These are phyloP conservation scores for Rhinocladiella mackenziei DNA, from an alignment of 2,329 filamentous ascomycete genomes.

Conservation along the genomic window DNA sequence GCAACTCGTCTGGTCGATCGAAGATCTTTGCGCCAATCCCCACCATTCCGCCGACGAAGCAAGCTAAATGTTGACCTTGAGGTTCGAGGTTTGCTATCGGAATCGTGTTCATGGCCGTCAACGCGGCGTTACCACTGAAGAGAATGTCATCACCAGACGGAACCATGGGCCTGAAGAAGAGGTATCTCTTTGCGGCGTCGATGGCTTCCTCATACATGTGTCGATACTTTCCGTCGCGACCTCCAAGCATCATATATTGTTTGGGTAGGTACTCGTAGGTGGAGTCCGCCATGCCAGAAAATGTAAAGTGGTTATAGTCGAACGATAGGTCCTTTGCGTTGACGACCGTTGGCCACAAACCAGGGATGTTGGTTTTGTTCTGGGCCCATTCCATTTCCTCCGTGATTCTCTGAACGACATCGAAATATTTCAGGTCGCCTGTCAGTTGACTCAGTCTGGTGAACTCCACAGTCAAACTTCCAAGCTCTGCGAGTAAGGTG, in stretches of 20 bases:
- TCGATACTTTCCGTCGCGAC: conserved; percentile 60
- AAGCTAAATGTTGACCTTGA: conserved; percentile 59
- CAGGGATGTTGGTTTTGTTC: conserved; percentile 36
- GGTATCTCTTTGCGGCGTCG: conserved; percentile 64
- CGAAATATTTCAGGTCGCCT: conserved; percentile 37
- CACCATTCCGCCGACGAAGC: conserved; percentile 68
- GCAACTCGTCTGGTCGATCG: conserved; percentile 50
- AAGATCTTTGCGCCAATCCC: conserved; percentile 63
- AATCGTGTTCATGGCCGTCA: conserved; percentile 31
- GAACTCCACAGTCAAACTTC: conserved; percentile 42
- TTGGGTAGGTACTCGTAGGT: conserved; percentile 58
- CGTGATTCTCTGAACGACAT: conserved; percentile 38
- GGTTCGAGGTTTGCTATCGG: conserved; percentile 29
- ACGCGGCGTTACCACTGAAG: conserved; percentile 48
- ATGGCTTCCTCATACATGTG: conserved; percentile 67
- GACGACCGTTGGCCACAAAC: conserved; percentile 39
- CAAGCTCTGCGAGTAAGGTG: conserved; percentile 47
- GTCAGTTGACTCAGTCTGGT: conserved; percentile 41
- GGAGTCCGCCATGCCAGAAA: conserved; percentile 55
- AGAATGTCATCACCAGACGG: conserved; percentile 66
- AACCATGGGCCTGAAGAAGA: conserved; percentile 75
- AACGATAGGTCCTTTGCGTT: conserved; percentile 31
- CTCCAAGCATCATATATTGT: conserved; percentile 72
- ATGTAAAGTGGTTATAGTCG: conserved; percentile 44
- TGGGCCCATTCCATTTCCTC: conserved; percentile 36